Base-by-base conservation (phyloP, 768 basidiomycete genomes). In the Termitomyces sp. region DNA sequence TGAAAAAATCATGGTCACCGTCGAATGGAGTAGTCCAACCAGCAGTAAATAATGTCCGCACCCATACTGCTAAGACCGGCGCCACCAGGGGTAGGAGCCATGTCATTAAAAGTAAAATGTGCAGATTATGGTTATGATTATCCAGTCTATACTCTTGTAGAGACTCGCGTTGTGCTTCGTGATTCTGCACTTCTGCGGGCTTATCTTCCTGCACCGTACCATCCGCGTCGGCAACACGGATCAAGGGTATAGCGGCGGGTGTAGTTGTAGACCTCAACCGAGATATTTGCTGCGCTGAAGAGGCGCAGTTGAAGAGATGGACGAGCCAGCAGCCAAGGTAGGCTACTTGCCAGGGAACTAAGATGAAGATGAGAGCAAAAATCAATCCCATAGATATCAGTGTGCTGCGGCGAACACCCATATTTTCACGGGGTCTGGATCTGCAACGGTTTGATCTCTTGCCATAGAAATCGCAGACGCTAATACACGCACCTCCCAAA, bases 321-420 rank as follows among this genome's bases (percentile, higher is more conserved):
- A 89, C 83, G n/a, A 86, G 58, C 85, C 91, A 92, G 62, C 86
- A 86, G 19, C 90, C 86, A 23, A 96, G 78, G 71, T 89, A 95
- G 5, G 89, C 93, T 10, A 95, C 89, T 71, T 97, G 95, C 84
- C 92, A 93, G 0, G 95, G 95, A n/a, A 95, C 76, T 52, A 94
- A 73, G 38, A 90, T 61, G 57, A 87, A 81, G 38, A 95, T 85
- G n/a, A 87, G 72, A 16, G 80, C 60, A 50, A 87, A 77, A 34
- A 95, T 79, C 19, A 87, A 48, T 7, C 67, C 61, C 68, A 92
- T 81, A 6, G 89, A 88, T 6, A 85, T 41, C 25, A 86, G 29
- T 3, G 81, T 82, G 63, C 76, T 76, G 58, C 77, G 73, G 32
- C 74, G 76, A 46, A 81, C 70, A 25, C 76, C 69, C 5, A 62